Evolutionary conservation across 441 rosid genomes (phyloP).

Genomic region (Bocquillonia castaneifolia): DNA sequence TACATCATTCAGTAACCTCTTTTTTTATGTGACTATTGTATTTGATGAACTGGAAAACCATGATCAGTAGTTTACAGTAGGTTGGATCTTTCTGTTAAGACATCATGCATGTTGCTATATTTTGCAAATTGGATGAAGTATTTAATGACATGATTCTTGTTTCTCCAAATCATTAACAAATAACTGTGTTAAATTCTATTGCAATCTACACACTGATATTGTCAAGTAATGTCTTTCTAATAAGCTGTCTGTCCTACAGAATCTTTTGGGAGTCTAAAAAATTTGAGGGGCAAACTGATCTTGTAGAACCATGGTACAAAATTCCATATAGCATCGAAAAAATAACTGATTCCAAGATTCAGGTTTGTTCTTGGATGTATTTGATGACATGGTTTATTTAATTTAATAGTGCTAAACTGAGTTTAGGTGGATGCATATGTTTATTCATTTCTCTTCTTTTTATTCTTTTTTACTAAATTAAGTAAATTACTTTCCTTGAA

Average conservation of each 20-base stretch:
- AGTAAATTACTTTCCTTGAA: neutral
- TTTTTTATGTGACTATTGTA: neutral
- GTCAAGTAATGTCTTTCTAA: conserved; percentile 25
- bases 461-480: neutral
- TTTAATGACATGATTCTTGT: neutral
- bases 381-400: neutral
- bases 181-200: too few relatives aligned
- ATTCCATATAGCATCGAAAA: conserved; percentile 69
- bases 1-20: neutral
- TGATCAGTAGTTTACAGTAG: neutral
- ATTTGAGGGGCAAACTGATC: conserved; percentile 69
- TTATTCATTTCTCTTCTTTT: neutral
- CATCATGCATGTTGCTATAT: neutral
- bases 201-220: too few relatives aligned
- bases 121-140: neutral
- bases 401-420: neutral
- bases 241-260: conserved; percentile 31
- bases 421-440: neutral
- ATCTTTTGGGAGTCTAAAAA: conserved; percentile 86
- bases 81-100: neutral
- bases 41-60: neutral
- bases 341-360: conserved; percentile 41
- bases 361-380: conserved; percentile 44
- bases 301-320: conserved; percentile 84
- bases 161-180: too few relatives aligned